Percentiles rank a stretch among this genome's conserved stretches.
Conservation (phyloP, 2,329 filamentous ascomycete species). For the Huntiella decipiens region DNA sequence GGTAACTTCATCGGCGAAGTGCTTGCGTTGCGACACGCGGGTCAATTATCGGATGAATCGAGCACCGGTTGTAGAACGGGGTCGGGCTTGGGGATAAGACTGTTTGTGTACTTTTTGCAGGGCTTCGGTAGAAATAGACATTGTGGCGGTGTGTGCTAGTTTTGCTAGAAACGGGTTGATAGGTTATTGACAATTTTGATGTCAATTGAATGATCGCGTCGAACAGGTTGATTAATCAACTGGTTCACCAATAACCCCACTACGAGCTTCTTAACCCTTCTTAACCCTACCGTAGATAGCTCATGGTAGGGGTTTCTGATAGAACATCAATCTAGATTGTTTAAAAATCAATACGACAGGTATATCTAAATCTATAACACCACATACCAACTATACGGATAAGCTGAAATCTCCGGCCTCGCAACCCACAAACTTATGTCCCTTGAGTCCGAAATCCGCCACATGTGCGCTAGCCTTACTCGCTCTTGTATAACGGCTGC, state of each 20-base stretch:
- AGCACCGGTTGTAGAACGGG: not conserved
- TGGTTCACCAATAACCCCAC: not conserved
- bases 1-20: not conserved
- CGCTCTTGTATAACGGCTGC: conserved; percentile 1
- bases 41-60: not conserved
- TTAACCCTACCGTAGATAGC: not conserved
- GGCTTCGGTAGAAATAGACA: conserved; percentile 90
- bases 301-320: no score
- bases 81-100: no score
- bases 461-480: not conserved
- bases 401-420: not conserved
- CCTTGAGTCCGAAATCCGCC: no score
- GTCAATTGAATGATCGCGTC: not conserved
- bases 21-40: no score
- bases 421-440: no score
- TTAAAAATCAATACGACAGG: not conserved
- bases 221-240: no score
- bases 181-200: not conserved
- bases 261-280: not conserved
- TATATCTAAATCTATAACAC: not conserved
- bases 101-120: conserved; percentile 56
- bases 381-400: not conserved
- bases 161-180: not conserved
- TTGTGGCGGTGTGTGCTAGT: conserved; percentile 23
- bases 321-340: no score